Conservation (phyloP, 2,329 filamentous ascomycete species). For the Fusarium euwallaceae region DNA sequence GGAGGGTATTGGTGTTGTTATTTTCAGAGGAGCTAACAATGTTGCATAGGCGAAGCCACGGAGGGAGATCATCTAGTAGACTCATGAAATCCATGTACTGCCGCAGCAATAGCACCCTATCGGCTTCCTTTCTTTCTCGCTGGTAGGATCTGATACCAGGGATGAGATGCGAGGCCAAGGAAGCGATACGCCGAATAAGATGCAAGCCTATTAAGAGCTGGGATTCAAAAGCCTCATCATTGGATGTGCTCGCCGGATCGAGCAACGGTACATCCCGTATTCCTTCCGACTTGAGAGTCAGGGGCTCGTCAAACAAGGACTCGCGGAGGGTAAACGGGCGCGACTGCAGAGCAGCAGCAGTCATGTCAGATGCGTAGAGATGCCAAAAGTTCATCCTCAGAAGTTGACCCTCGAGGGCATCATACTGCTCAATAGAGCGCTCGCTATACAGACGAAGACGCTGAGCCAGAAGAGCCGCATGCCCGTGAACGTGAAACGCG, state of each 20-base stretch:
- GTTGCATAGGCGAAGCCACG: background rate
- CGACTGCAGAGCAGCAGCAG: background rate
- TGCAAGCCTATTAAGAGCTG: background rate
- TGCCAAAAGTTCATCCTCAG: background rate
- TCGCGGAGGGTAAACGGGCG: background rate
- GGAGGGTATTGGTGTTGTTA: accelerated
- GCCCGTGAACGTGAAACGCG: background rate
- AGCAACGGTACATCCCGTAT: background rate
- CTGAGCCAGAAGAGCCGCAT: background rate
- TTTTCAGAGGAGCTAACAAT: background rate
- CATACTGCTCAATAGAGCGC: background rate
- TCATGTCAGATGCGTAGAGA: background rate
- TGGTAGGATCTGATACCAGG: background rate
- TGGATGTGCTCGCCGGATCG: background rate
- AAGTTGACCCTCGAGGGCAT: background rate
- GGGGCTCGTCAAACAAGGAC: background rate
- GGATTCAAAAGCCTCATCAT: background rate
- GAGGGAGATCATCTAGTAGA: background rate
- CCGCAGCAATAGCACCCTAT: background rate
- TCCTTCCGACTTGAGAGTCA: background rate
- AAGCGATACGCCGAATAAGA: background rate
- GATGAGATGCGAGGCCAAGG: background rate
- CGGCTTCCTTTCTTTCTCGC: background rate
- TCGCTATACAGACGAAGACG: background rate
- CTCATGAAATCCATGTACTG: background rate